Evolutionary conservation across 2,329 filamentous ascomycete species (phyloP).

Genomic region (Bipolaris oryzae): DNA sequence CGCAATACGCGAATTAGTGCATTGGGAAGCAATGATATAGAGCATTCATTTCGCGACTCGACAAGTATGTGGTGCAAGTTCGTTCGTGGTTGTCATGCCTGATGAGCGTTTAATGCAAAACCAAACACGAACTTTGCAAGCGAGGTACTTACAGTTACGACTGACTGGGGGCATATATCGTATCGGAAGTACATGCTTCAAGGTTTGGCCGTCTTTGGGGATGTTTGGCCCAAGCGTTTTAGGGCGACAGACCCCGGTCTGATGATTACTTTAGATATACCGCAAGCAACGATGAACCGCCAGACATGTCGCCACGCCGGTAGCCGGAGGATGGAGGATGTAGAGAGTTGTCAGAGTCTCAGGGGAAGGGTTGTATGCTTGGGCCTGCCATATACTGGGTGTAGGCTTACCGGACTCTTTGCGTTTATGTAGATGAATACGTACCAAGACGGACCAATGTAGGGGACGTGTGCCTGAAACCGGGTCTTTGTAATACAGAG

Average conservation of each 20-base stretch:
- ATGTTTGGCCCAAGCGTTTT: background rate
- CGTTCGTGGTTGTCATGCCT: background rate
- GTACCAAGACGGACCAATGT: background rate
- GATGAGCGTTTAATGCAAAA: background rate
- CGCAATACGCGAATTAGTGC: background rate
- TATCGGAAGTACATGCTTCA: background rate
- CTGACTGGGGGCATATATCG: background rate
- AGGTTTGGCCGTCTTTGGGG: background rate
- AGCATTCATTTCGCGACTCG: background rate
- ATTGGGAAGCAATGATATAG: background rate
- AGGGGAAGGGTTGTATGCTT: too few species aligned
- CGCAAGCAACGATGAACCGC: too few species aligned
- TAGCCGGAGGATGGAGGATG: background rate
- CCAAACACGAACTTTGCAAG: background rate
- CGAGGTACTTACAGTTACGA: background rate
- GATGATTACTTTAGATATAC: too few species aligned
- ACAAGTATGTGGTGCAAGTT: background rate
- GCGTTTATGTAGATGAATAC: too few species aligned
- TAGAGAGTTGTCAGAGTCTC: background rate
- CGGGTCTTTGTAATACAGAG: background rate
- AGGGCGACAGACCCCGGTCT: background rate
- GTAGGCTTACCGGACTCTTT: too few species aligned
- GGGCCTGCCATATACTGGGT: too few species aligned
- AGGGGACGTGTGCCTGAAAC: background rate
- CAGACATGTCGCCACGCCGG: background rate